phyloP scores from a whole-genome alignment of 345 rosid species.

The Syzygium grande region DNA sequence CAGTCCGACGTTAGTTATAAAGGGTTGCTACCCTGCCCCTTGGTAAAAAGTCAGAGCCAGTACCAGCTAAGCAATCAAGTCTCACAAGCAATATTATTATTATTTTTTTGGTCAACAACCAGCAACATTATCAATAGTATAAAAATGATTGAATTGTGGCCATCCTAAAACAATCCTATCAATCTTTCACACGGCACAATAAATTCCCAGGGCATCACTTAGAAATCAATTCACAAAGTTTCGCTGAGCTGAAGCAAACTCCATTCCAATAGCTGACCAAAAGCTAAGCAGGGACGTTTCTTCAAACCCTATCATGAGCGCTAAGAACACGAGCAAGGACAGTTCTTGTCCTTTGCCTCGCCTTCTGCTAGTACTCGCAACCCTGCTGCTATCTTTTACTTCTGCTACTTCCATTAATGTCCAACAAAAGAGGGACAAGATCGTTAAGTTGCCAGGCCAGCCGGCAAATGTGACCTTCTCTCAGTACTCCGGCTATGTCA shows the following conservation, averaged over 20 bases:
- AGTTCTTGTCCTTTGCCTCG: background rate
- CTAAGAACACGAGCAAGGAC: background rate
- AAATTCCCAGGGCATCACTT: background rate
- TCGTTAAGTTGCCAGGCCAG: slow-evolving; percentile 57
- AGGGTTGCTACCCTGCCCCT: background rate
- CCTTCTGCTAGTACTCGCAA: background rate
- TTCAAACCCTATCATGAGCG: background rate
- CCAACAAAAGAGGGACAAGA: slow-evolving; percentile 47
- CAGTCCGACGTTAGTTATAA: background rate
- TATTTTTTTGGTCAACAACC: background rate
- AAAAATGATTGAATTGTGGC: background rate
- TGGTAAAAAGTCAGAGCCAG: background rate
- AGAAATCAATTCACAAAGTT: background rate
- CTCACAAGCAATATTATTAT: background rate
- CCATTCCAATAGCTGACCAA: background rate
- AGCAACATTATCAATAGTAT: background rate
- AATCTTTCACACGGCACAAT: background rate
- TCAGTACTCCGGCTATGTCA: slow-evolving; percentile 72
- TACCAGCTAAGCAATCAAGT: background rate
- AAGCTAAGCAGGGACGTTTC: background rate
- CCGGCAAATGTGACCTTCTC: slow-evolving; percentile 57
- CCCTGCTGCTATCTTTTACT: background rate
- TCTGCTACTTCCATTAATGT: background rate
- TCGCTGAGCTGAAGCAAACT: background rate
- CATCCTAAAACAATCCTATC: background rate